These are phyloP conservation scores for Sanghuangporus weigelae DNA, from an alignment of 1,284 basidiomycete species.

Conservation along the genomic window DNA sequence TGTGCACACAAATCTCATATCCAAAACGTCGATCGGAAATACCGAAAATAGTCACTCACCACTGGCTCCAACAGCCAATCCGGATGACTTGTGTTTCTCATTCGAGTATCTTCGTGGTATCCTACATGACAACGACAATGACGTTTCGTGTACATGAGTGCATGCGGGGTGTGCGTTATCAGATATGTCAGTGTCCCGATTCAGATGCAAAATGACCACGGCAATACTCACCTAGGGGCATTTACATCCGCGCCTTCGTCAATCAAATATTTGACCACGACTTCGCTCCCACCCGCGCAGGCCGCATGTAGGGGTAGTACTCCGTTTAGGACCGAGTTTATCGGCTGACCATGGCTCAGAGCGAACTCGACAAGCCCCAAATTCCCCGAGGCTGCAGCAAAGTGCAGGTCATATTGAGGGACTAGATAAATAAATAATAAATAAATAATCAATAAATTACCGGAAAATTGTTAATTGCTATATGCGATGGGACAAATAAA, in stretches of 20 bases:
- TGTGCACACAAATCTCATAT: not conserved
- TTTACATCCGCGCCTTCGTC: conserved; percentile 92
- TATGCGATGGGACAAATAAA: conserved; percentile 12
- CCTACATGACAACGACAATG: not conserved
- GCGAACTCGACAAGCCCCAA: conserved; percentile 85
- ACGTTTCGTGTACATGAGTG: too few species aligned
- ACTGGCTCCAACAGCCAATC: conserved; percentile 15
- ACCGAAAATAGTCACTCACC: conserved; percentile 9
- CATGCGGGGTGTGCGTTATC: too few species aligned
- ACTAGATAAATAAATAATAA: conserved; percentile 40
- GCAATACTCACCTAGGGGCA: conserved; percentile 61
- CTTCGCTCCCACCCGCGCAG: conserved; percentile 79
- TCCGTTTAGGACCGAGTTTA: conserved; percentile 89
- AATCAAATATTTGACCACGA: conserved; percentile 81
- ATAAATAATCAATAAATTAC: not conserved
- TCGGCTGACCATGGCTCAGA: conserved; percentile 86
- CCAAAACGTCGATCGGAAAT: not conserved
- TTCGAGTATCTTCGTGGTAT: conserved; percentile 17
- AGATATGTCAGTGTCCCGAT: not conserved
- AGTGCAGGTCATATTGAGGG: conserved; percentile 82
- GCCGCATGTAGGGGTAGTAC: conserved; percentile 91
- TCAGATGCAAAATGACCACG: not conserved
- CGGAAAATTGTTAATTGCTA: not conserved
- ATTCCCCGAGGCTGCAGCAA: conserved; percentile 85
- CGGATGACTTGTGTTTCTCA: conserved; percentile 15